Percentiles rank a stretch among this genome's conserved stretches.
Conservation (phyloP, 768 basidiomycete genomes). For the Nidularia pulvinata region DNA sequence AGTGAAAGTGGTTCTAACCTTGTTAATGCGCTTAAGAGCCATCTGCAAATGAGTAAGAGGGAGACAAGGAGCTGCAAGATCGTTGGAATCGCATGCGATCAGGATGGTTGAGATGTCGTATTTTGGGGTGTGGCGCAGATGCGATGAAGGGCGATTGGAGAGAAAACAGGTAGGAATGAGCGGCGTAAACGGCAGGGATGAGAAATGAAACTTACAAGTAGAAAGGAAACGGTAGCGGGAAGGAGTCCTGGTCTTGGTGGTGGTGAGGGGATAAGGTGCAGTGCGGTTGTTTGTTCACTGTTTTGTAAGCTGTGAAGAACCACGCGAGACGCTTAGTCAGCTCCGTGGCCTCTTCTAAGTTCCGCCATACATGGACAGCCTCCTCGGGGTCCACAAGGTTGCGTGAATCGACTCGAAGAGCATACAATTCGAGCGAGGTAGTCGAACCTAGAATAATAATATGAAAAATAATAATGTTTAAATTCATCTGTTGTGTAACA, state of each 20-base stretch:
- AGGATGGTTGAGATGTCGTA: slow-evolving; percentile 17
- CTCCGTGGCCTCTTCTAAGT: slow-evolving; percentile 10
- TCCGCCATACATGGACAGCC: background rate
- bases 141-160: slow-evolving; percentile 32
- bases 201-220: slow-evolving; percentile 27
- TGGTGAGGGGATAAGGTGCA: slow-evolving; percentile 51
- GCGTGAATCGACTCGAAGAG: no score
- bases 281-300: slow-evolving; percentile 37
- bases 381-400: background rate
- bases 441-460: no score
- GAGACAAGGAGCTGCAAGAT: slow-evolving; percentile 24
- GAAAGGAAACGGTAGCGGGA: slow-evolving; percentile 16
- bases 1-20: slow-evolving; percentile 48
- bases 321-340: slow-evolving; percentile 37
- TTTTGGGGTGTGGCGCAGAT: slow-evolving; percentile 8
- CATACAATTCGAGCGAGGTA: no score
- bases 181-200: background rate
- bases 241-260: slow-evolving; percentile 33
- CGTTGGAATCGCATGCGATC: slow-evolving; percentile 44
- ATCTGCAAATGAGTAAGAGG: slow-evolving; percentile 42
- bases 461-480: no score
- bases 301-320: slow-evolving; percentile 36
- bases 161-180: slow-evolving; percentile 13
- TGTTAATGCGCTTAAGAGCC: slow-evolving; percentile 99
- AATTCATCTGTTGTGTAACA: no score